These are phyloP conservation scores for Cornus controversa DNA, from an alignment of 148 eudicot species.

Conservation along the genomic window DNA sequence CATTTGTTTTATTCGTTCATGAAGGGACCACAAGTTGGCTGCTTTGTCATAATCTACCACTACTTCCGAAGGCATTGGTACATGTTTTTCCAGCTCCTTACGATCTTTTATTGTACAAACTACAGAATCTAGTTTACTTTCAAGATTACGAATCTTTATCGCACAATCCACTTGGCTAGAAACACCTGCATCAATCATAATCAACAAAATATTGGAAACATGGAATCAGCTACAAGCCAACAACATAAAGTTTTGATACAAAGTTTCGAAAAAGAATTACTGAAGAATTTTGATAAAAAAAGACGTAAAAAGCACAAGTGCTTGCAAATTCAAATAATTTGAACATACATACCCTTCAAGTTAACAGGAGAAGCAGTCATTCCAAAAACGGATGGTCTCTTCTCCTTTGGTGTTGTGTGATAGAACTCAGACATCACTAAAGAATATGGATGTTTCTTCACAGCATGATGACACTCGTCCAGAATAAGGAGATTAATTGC, in stretches of 20 bases:
- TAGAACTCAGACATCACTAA: constrained; percentile 98
- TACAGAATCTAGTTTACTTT: constrained; percentile 88
- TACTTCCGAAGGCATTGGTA: constrained; percentile 92
- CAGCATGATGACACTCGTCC: constrained; percentile 99
- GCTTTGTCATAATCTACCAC: constrained; percentile 96
- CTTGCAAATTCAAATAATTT: neutral
- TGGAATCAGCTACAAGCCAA: neutral
- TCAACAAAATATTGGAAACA: neutral
- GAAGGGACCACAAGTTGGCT: constrained; percentile 81
- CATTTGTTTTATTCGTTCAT: constrained; percentile 94
- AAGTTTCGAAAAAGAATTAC: neutral
- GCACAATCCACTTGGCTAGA: constrained; percentile 99
- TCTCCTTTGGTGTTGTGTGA: constrained; percentile 92
- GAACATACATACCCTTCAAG: constrained; percentile 74
- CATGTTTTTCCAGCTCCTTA: constrained; percentile 92
- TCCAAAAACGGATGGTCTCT: constrained; percentile 93
- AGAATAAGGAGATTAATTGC: constrained; percentile 82
- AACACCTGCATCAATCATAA: constrained; percentile 59
- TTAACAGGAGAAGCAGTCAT: constrained; percentile 99
- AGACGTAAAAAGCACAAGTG: neutral
- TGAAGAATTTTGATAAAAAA: neutral
- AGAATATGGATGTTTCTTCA: constrained; percentile 99
- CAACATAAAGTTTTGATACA: constrained; percentile 3
- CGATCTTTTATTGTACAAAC: constrained; percentile 99
- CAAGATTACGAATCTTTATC: constrained; percentile 89